Percentiles rank a stretch among this genome's conserved stretches.
These are phyloP conservation scores for Echinochloa phyllopogon DNA, from an alignment of 176 grass and related monocot species.

Conservation along the genomic window DNA sequence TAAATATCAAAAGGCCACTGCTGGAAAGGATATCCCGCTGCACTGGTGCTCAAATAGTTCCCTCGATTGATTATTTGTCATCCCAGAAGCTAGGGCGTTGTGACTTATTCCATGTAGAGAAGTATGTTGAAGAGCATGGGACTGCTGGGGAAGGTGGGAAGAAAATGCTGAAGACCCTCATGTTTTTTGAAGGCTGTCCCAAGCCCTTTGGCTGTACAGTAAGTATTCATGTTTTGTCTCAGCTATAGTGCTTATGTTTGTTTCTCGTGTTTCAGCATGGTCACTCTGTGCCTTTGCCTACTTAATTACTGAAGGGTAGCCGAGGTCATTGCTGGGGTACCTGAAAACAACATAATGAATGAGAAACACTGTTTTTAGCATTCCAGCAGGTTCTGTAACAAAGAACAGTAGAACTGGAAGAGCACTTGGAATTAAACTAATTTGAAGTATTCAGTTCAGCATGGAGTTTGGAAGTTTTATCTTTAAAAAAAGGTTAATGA, in stretches of 20 bases:
- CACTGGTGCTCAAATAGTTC: conserved; percentile 89
- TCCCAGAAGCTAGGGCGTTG: conserved; percentile 87
- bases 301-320: conserved; percentile 10
- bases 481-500: not conserved
- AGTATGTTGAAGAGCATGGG: conserved; percentile 86
- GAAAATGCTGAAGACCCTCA: conserved; percentile 88
- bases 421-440: not conserved
- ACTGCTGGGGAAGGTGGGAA: conserved; percentile 81
- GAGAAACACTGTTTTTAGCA: not conserved
- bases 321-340: not conserved
- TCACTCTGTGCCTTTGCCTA: not conserved
- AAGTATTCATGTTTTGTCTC: conserved; percentile 57
- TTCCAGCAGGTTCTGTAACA: not conserved
- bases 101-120: conserved; percentile 95
- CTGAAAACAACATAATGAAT: not conserved
- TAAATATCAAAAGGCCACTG: conserved; percentile 90
- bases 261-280: conserved; percentile 3
- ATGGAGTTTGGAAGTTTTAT: conserved; percentile 4
- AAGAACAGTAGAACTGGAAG: not conserved
- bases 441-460: not conserved
- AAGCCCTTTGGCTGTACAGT: conserved; percentile 97
- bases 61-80: conserved; percentile 93
- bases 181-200: conserved; percentile 97
- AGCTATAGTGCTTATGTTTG: conserved; percentile 1
- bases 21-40: conserved; percentile 95